Percentiles rank a stretch among this genome's conserved stretches.
phyloP scores from a whole-genome alignment of 2,329 filamentous ascomycete species.

The Ophiocordyceps polyrhachis-furcata region DNA sequence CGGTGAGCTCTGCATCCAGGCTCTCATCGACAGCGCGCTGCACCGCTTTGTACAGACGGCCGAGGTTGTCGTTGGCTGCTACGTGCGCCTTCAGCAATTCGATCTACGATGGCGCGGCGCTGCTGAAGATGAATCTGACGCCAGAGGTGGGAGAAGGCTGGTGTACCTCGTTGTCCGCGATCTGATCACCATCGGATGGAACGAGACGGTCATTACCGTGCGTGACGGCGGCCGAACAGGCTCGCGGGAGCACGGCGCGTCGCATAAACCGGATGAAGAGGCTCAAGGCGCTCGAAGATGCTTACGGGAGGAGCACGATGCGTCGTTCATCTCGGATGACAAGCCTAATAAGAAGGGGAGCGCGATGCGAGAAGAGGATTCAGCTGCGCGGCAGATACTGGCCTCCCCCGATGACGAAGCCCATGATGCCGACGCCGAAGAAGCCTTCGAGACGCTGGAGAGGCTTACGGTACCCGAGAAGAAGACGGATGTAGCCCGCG shows the following conservation, averaged over 20 bases:
- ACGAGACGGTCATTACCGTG: slow-evolving; percentile 17
- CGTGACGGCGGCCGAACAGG: background rate
- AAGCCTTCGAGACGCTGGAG: slow-evolving; percentile 20
- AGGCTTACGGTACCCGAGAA: slow-evolving; percentile 12
- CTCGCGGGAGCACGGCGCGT: background rate
- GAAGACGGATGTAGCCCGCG: background rate
- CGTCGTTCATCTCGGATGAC: background rate
- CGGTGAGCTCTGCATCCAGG: slow-evolving; percentile 34
- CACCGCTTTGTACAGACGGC: slow-evolving; percentile 28
- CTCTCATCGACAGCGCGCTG: slow-evolving; percentile 24
- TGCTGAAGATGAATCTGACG: background rate
- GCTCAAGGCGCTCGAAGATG: background rate
- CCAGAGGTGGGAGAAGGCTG: slow-evolving; percentile 9
- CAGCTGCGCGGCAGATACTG: background rate
- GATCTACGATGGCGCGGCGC: slow-evolving; percentile 13
- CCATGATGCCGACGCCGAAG: slow-evolving; percentile 11
- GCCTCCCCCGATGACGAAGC: slow-evolving; percentile 1
- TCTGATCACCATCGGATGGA: slow-evolving; percentile 27
- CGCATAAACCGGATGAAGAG: background rate
- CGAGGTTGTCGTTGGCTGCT: slow-evolving; percentile 27
- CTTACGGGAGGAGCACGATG: background rate
- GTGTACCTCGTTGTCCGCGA: slow-evolving; percentile 27
- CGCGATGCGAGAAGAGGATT: background rate
- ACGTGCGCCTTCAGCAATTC: slow-evolving; percentile 26
- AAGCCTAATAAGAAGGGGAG: too few relatives aligned